These are phyloP conservation scores for Phialophora chinensis DNA, from an alignment of 2,329 filamentous ascomycete species.

Conservation along the genomic window DNA sequence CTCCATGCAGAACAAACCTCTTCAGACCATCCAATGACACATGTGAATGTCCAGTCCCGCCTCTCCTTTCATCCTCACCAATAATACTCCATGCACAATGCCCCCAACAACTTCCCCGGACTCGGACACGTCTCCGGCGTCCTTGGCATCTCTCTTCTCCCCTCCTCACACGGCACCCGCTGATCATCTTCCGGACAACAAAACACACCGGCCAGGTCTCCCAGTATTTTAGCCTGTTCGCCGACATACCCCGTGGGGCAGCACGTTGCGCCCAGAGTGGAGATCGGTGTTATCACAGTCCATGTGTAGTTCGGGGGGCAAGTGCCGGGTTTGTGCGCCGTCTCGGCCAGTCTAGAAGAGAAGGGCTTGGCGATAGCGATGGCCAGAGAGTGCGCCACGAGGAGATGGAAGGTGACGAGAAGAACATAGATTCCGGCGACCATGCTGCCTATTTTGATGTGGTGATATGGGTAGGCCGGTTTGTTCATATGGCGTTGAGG, in stretches of 20 bases:
- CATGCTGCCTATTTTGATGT: neutral
- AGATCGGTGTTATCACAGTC: conserved; percentile 9
- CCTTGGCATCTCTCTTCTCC: conserved; percentile 7
- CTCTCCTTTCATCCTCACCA: neutral
- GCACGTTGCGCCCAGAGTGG: conserved; percentile 21
- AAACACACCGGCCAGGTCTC: conserved; percentile 18
- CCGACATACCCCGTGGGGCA: conserved; percentile 18
- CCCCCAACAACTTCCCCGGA: conserved; percentile 1
- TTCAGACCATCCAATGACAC: neutral
- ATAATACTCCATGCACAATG: conserved; percentile 7
- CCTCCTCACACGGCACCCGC: conserved; percentile 4
- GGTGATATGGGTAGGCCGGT: neutral
- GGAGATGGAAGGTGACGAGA: neutral
- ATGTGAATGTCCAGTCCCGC: neutral
- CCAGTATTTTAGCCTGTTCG: conserved; percentile 4
- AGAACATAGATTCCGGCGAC: neutral
- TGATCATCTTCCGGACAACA: conserved; percentile 16
- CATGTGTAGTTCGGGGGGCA: conserved; percentile 13
- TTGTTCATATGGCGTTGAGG: neutral
- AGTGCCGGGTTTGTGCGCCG: conserved; percentile 1
- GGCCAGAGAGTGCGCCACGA: neutral
- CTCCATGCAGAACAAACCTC: neutral
- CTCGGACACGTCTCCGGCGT: conserved; percentile 16
- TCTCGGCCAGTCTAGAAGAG: neutral
- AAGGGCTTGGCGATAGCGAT: neutral